Conservation (phyloP, 2,329 filamentous ascomycete genomes). For the Dryadomyces sulphureus region DNA sequence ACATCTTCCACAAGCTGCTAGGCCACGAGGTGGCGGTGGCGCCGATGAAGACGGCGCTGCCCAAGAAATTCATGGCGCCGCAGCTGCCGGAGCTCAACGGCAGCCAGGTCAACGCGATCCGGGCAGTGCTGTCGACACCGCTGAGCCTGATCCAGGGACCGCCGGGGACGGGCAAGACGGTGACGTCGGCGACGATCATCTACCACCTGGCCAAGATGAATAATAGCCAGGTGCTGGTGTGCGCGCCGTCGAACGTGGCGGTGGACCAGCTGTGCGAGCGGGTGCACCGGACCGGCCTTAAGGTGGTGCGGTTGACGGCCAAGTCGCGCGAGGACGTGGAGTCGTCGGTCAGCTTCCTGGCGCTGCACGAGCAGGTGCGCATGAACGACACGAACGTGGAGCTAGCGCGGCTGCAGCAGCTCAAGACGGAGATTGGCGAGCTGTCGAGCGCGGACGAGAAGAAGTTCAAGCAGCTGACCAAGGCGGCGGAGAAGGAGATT, state of each 20-base stretch:
- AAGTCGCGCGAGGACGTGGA: conserved; percentile 98
- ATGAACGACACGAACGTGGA: conserved; percentile 96
- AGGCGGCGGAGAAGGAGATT: conserved; percentile 88
- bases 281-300: conserved; percentile 84
- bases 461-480: conserved; percentile 91
- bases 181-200: conserved; percentile 96
- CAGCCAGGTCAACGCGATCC: conserved; percentile 93
- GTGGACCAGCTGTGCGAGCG: conserved; percentile 97
- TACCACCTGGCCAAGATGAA: conserved; percentile 95
- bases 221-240: conserved; percentile 86
- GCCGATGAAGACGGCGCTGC: conserved; percentile 88
- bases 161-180: conserved; percentile 94
- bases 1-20: conserved; percentile 93
- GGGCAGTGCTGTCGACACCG: conserved; percentile 84
- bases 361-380: conserved; percentile 90
- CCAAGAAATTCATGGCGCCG: conserved; percentile 92
- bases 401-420: conserved; percentile 76
- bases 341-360: conserved; percentile 91
- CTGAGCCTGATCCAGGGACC: conserved; percentile 93
- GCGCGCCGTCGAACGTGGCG: conserved; percentile 93
- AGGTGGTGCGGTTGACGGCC: conserved; percentile 94
- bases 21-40: conserved; percentile 90
- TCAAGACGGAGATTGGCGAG: conserved; percentile 85
- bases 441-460: conserved; percentile 94
- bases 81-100: conserved; percentile 87